phyloP scores from a whole-genome alignment of 2,329 filamentous ascomycete species.

The Trichoderma atroviride region DNA sequence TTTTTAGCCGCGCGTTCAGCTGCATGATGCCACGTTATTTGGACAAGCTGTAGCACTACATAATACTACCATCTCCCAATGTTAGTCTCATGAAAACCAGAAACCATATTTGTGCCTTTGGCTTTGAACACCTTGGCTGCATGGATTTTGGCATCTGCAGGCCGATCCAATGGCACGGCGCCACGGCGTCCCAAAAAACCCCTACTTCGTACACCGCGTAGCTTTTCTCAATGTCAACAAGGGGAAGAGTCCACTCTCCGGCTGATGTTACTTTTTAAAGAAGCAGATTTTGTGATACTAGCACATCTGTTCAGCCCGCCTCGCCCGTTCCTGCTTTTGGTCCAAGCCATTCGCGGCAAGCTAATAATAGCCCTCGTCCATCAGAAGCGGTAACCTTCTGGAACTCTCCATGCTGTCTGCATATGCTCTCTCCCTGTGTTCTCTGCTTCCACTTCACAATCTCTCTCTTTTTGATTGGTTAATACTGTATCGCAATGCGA shows the following conservation, averaged over 20 bases:
- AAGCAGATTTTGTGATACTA: background rate
- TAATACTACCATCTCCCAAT: background rate
- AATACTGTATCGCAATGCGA: background rate
- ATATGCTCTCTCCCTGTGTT: background rate
- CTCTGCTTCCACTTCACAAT: background rate
- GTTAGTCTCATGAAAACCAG: background rate
- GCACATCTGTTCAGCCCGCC: background rate
- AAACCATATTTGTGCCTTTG: background rate
- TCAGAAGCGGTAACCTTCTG: background rate
- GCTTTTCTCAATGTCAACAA: conserved; percentile 4
- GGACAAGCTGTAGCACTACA: too few relatives aligned
- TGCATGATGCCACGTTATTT: background rate
- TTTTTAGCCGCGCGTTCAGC: background rate
- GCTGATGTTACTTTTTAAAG: background rate
- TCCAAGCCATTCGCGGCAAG: background rate
- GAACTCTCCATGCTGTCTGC: background rate
- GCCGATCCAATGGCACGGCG: conserved; percentile 22
- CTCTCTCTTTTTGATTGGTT: background rate
- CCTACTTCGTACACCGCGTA: conserved; percentile 1
- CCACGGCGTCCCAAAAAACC: conserved; percentile 11
- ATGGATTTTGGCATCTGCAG: background rate
- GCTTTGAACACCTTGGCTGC: background rate
- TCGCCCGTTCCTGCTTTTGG: background rate
- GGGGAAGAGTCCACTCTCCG: conserved; percentile 1
- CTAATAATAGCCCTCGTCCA: conserved; percentile 1